These are phyloP conservation scores for Oldenlandia corymbosa DNA, from an alignment of 257 asterid species.

Conservation along the genomic window DNA sequence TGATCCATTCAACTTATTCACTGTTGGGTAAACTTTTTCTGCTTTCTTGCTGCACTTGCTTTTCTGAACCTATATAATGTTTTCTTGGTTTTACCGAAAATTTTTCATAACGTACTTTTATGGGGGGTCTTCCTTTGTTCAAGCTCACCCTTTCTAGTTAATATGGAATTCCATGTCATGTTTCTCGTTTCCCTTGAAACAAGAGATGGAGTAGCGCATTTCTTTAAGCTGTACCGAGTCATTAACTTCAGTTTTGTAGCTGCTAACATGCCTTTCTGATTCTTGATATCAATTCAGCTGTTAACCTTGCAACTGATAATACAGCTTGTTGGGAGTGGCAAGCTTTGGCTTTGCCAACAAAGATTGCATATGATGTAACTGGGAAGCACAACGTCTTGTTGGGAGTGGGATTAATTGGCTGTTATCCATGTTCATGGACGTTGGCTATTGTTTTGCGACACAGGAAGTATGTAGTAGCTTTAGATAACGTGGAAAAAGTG, in stretches of 20 bases:
- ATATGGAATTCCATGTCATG: background rate
- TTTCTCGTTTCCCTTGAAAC: background rate
- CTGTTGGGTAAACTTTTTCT: background rate
- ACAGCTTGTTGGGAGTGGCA: background rate
- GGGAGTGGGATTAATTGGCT: too few relatives aligned
- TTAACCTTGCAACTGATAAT: background rate
- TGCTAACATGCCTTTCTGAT: conserved; percentile 2
- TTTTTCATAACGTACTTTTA: too few relatives aligned
- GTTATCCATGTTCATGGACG: too few relatives aligned
- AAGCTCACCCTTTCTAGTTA: background rate
- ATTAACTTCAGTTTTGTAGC: background rate
- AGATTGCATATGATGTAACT: conserved; percentile 2
- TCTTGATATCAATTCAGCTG: background rate
- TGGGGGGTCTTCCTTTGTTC: background rate
- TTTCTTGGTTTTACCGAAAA: background rate
- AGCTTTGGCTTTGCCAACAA: conserved; percentile 5
- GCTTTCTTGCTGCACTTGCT: background rate
- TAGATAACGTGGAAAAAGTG: too few relatives aligned
- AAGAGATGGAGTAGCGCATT: background rate
- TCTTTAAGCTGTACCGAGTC: background rate
- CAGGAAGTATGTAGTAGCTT: too few relatives aligned
- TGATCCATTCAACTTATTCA: too few relatives aligned
- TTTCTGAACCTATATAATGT: background rate
- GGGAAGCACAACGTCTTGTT: too few relatives aligned
- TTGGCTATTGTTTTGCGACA: too few relatives aligned